Evolutionary conservation across 2,329 filamentous ascomycete genomes (phyloP).

Genomic region (Diaporthe citriasiana): DNA sequence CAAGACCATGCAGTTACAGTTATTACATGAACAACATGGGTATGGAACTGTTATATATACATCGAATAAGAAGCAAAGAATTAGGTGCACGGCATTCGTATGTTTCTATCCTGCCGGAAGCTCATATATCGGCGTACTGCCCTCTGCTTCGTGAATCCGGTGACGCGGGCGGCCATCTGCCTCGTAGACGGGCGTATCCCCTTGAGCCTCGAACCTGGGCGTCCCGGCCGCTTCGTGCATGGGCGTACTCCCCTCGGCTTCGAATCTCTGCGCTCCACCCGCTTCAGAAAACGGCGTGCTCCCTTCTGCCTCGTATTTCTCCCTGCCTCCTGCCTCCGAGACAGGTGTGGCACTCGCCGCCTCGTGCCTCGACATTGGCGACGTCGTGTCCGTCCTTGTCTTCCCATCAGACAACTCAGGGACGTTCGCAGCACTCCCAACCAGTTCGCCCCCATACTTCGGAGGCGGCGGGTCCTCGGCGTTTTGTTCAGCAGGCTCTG

Average conservation of each 20-base stretch:
- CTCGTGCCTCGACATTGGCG: conserved; percentile 3
- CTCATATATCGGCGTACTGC: conserved; percentile 4
- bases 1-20: not conserved
- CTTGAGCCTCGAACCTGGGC: conserved; percentile 13
- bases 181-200: not conserved
- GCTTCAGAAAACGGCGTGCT: conserved; percentile 18
- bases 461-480: not conserved
- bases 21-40: not conserved
- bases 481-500: conserved; percentile 3
- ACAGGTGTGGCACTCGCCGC: not conserved
- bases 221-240: conserved; percentile 21
- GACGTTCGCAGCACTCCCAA: conserved; percentile 5
- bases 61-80: not conserved
- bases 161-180: conserved; percentile 17
- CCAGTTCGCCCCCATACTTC: conserved; percentile 1
- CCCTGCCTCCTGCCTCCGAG: conserved; percentile 8
- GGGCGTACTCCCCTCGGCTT: conserved; percentile 12
- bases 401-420: conserved; percentile 21
- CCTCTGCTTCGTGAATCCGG: conserved; percentile 7
- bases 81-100: not conserved
- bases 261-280: not conserved
- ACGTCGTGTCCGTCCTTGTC: conserved; percentile 1
- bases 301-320: conserved; percentile 26
- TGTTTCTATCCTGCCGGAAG: not conserved
- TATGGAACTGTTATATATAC: not conserved